phyloP scores from a whole-genome alignment of 768 basidiomycete genomes.

The Lentinula lateritia region DNA sequence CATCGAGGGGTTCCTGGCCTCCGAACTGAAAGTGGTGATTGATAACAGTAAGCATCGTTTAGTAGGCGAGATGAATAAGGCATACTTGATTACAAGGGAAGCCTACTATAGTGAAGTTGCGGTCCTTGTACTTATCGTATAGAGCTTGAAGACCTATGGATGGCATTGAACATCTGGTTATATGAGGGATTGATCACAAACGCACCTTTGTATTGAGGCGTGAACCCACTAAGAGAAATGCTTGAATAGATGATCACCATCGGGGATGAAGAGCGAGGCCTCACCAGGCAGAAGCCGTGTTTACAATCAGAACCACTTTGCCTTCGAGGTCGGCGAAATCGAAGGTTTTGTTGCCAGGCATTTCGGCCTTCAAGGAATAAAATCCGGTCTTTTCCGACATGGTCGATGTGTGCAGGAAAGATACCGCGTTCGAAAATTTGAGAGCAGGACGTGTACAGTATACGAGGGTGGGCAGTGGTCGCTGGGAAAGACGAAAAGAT shows the following conservation, averaged over 20 bases:
- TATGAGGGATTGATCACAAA: background rate
- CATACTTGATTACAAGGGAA: constrained; percentile 87
- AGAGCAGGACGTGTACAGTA: background rate
- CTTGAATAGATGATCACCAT: background rate
- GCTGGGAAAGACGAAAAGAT: background rate
- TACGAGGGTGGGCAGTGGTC: background rate
- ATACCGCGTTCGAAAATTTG: background rate
- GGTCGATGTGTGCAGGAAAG: constrained; percentile 6
- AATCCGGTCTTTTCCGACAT: constrained; percentile 41
- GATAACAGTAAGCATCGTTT: background rate
- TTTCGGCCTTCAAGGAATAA: constrained; percentile 63
- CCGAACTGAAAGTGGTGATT: constrained; percentile 51
- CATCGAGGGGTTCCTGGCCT: constrained; percentile 79
- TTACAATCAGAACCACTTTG: constrained; percentile 75
- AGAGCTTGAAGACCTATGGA: constrained; percentile 66
- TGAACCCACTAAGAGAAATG: constrained; percentile 60
- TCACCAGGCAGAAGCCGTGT: constrained; percentile 72
- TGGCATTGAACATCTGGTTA: background rate
- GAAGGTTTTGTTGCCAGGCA: constrained; percentile 48
- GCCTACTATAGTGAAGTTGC: constrained; percentile 73
- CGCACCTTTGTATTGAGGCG: constrained; percentile 69
- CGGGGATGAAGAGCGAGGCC: constrained; percentile 8
- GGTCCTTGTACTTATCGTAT: constrained; percentile 76
- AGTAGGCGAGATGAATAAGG: background rate
- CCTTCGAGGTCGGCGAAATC: constrained; percentile 69